Conservation (phyloP, 306 rosid species). For the Dicorynia guianensis region DNA sequence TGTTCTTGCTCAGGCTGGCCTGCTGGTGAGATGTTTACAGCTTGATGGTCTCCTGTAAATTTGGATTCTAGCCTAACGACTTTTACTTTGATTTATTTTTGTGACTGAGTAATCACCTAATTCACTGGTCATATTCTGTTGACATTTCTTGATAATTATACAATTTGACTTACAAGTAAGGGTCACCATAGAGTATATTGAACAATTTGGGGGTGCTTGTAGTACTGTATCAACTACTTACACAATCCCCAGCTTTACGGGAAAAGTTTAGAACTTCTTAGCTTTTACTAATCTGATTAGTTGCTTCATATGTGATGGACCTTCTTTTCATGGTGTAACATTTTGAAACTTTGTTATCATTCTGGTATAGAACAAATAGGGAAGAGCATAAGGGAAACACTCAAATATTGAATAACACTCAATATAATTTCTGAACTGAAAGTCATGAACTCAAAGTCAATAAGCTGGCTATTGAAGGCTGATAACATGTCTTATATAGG, state of each 20-base stretch:
- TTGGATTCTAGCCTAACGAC: not conserved
- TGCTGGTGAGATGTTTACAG: slow-evolving; percentile 73
- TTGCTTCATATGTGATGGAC: slow-evolving; percentile 15
- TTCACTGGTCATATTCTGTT: not conserved
- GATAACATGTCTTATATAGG: too few relatives aligned
- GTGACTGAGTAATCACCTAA: not conserved
- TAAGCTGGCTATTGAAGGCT: too few relatives aligned
- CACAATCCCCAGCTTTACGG: not conserved
- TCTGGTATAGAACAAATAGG: too few relatives aligned
- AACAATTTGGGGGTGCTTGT: not conserved
- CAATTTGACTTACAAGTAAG: slow-evolving; percentile 16
- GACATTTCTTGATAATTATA: slow-evolving; percentile 5
- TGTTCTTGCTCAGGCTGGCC: slow-evolving; percentile 89
- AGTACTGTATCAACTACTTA: not conserved
- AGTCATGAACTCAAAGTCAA: too few relatives aligned
- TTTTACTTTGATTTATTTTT: slow-evolving; percentile 29
- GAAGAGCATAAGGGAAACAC: too few relatives aligned
- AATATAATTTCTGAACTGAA: too few relatives aligned
- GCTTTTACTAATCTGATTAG: slow-evolving; percentile 29
- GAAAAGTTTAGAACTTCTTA: too few relatives aligned
- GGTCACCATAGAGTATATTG: not conserved
- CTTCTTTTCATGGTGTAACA: not conserved
- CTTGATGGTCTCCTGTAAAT: slow-evolving; percentile 32
- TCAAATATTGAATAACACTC: too few relatives aligned
- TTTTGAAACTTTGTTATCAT: not conserved